Base-by-base conservation (phyloP, 2,329 filamentous ascomycete genomes). In the Orbilia ellipsospora region DNA sequence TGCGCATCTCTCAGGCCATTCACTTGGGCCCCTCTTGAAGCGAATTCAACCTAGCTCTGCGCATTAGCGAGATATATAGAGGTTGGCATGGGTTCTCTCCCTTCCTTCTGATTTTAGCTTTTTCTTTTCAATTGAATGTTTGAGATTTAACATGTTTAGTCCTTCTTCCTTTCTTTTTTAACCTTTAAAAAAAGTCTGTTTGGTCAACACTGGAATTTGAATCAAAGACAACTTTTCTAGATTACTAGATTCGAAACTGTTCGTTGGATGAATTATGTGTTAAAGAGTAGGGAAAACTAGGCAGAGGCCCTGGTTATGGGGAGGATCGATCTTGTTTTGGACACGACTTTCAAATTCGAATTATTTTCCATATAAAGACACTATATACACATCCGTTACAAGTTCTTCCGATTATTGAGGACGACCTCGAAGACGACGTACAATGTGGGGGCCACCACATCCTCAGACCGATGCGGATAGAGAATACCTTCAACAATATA, bases 381-480 rank as follows among this genome's bases (percentile, higher is more conserved):
- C 10, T 7, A 45, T 13, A 16, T n/a, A n/a, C n/a, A n/a, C n/a
- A n/a, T n/a, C n/a, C n/a, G n/a, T n/a, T n/a, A n/a, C n/a, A 45
- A 15, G 13, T 45, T 45, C 42, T 15, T 15, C 42, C n/a, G 10
- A 5, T 3, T 45, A 45, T 16, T 45, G 3, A 12, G 31, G 12
- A 59, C 16, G 18, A 44, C 31, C 6, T 57, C n/a, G 31, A 26
- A 44, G 8, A 18, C 36, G 8, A 44, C 52, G 26, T 23, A 55
- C 16, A 45, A 59, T 59, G 55, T 23, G 31, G 59, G 52, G 57
- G 2, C 72, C 64, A 4, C 59, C 64, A 18, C 8, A 64, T 40
- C 67, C 44, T 10, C 69, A 73, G 23, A 73, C 55, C 23, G 69
- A 73, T 23, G 45, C 44, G 23, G 69, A 73, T 44, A 61, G 69